Conservation (phyloP, 352 stramenopile species). For the Bremia lactucae region DNA sequence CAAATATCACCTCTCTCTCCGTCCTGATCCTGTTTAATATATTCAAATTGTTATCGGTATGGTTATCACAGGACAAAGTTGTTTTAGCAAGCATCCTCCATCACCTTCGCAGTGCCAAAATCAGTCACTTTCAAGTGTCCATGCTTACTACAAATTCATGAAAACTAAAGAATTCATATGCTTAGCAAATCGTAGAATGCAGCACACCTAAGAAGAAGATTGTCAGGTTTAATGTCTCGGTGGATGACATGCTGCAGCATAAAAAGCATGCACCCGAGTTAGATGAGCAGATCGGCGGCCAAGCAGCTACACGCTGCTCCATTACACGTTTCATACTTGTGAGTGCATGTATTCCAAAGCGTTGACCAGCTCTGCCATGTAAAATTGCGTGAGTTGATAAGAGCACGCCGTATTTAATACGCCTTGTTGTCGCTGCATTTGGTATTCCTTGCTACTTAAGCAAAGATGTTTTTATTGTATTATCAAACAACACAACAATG, state of each 20-base stretch:
- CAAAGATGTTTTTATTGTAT: conserved; percentile 1
- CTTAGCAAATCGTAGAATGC: too few relatives aligned
- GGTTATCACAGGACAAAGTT: not conserved
- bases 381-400: conserved; percentile 80
- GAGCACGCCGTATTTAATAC: conserved; percentile 54
- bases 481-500: not conserved
- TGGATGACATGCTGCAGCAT: conserved; percentile 87
- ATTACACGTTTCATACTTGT: conserved; percentile 32
- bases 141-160: conserved; percentile 23
- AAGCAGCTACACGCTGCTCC: not conserved
- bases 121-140: conserved; percentile 87
- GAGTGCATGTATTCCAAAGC: conserved; percentile 93
- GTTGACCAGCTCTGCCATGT: conserved; percentile 88
- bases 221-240: conserved; percentile 92
- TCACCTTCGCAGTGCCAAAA: conserved; percentile 81
- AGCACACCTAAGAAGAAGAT: conserved; percentile 68
- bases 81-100: not conserved
- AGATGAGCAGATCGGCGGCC: not conserved
- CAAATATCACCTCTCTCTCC: conserved; percentile 40
- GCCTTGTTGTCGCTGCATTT: conserved; percentile 44
- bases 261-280: not conserved
- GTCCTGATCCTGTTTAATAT: conserved; percentile 47
- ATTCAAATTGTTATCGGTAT: conserved; percentile 7
- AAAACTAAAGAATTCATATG: too few relatives aligned
- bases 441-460: conserved; percentile 29